Percentiles rank a stretch among this genome's conserved stretches.
Evolutionary conservation across 2,329 filamentous ascomycete species (phyloP).

Genomic region (Colletotrichum acutatum): DNA sequence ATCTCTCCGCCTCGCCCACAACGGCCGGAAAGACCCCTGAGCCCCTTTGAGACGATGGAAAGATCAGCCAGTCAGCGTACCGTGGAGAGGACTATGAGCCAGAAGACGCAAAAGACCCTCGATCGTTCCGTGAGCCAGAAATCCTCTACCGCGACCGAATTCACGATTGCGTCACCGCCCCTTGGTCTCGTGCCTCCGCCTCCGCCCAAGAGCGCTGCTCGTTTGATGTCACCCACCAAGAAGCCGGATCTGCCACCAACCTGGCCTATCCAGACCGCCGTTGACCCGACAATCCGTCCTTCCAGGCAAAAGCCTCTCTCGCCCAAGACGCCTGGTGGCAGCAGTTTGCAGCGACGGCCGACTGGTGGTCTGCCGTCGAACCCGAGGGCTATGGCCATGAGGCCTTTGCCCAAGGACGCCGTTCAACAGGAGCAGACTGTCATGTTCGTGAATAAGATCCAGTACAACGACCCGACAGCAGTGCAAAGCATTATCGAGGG

Average conservation of each 20-base stretch:
- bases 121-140: conserved; percentile 21
- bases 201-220: conserved; percentile 24
- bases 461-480: conserved; percentile 62
- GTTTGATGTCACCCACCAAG: conserved; percentile 16
- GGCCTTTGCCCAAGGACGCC: conserved; percentile 42
- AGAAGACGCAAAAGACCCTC: conserved; percentile 3
- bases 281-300: conserved; percentile 45
- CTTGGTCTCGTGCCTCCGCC: conserved; percentile 12
- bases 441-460: conserved; percentile 66
- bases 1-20: conserved; percentile 16
- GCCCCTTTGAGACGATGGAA: conserved; percentile 15
- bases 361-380: conserved; percentile 59
- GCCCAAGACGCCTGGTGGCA: conserved; percentile 40
- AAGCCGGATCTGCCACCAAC: conserved; percentile 24
- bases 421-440: conserved; percentile 56
- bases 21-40: conserved; percentile 17
- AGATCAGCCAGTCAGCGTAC: conserved; percentile 15
- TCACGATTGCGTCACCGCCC: neutral
- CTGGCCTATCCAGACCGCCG: conserved; percentile 45
- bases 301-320: conserved; percentile 44
- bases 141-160: neutral
- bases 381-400: conserved; percentile 53
- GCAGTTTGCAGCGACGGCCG: conserved; percentile 52
- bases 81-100: neutral
- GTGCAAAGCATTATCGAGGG: conserved; percentile 62